Conservation (phyloP, 1,284 basidiomycete genomes). For the Quambalaria eucalypti region DNA sequence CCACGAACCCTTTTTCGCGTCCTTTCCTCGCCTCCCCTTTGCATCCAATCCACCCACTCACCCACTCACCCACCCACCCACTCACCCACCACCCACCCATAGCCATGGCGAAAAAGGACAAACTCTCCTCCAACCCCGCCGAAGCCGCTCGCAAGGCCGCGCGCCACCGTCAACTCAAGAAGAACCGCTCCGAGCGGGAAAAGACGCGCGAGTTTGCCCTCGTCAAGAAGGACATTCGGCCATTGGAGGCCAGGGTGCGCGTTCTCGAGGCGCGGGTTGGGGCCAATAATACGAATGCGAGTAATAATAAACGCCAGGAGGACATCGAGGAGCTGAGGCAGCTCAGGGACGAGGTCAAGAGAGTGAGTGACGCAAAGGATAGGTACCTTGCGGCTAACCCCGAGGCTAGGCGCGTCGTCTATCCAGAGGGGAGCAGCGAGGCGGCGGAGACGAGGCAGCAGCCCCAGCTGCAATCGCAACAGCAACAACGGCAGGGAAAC, state of each 20-base stretch:
- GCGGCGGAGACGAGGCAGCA: no score
- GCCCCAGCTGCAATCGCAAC: constrained; percentile 2
- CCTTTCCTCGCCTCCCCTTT: background rate
- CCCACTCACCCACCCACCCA: background rate
- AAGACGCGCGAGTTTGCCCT: constrained; percentile 26
- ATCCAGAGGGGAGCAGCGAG: constrained; percentile 33
- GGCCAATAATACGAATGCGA: background rate
- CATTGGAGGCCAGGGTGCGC: constrained; percentile 1
- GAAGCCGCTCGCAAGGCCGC: constrained; percentile 47
- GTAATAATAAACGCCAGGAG: no score
- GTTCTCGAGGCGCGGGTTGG: background rate
- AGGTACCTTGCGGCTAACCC: constrained; percentile 11
- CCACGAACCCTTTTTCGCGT: background rate
- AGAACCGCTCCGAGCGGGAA: constrained; percentile 39
- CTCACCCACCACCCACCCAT: background rate
- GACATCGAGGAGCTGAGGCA: constrained; percentile 1
- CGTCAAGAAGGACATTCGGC: background rate
- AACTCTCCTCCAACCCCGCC: constrained; percentile 33
- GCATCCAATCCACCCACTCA: background rate
- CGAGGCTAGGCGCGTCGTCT: constrained; percentile 45
- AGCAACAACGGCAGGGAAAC: constrained; percentile 29
- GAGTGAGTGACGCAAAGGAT: constrained; percentile 15
- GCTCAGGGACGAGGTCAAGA: constrained; percentile 13
- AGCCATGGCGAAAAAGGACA: constrained; percentile 13
- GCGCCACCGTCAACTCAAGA: constrained; percentile 19